Percentiles rank a stretch among this genome's conserved stretches.
phyloP scores from a whole-genome alignment of 345 rosid genomes.

The Eucalyptus regnans region DNA sequence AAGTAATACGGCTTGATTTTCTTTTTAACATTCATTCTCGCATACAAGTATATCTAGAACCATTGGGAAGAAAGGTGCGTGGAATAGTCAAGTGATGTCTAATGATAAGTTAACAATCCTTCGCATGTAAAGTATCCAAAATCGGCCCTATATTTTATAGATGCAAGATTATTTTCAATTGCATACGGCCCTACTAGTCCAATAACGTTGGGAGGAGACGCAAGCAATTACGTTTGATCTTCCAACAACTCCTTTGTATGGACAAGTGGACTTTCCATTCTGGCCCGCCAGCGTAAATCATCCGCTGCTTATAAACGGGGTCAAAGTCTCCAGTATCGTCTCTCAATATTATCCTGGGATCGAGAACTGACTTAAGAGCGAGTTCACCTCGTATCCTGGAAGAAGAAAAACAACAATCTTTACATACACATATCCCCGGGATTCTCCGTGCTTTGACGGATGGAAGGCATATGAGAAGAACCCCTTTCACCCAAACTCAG shows the following conservation, averaged over 20 bases:
- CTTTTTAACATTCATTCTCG: neutral
- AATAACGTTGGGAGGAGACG: neutral
- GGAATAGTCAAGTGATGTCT: neutral
- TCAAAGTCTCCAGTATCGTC: neutral
- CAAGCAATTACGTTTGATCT: neutral
- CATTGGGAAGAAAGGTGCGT: neutral
- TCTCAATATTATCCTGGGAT: neutral
- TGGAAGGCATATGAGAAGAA: conserved; percentile 18
- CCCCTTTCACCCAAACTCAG: conserved; percentile 2
- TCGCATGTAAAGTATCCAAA: neutral
- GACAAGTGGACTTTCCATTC: neutral
- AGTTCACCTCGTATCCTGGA: neutral
- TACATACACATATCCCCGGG: neutral
- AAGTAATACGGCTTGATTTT: neutral
- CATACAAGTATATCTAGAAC: neutral
- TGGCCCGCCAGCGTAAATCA: neutral
- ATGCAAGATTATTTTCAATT: neutral
- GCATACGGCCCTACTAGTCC: neutral
- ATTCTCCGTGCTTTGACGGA: conserved; percentile 14
- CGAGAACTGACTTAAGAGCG: neutral
- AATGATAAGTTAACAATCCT: neutral
- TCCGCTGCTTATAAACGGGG: neutral
- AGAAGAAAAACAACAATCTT: neutral
- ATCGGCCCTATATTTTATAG: neutral
- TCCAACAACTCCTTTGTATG: neutral